Base-by-base conservation (phyloP, 257 asterid species). In the Solanum pimpinellifolium region DNA sequence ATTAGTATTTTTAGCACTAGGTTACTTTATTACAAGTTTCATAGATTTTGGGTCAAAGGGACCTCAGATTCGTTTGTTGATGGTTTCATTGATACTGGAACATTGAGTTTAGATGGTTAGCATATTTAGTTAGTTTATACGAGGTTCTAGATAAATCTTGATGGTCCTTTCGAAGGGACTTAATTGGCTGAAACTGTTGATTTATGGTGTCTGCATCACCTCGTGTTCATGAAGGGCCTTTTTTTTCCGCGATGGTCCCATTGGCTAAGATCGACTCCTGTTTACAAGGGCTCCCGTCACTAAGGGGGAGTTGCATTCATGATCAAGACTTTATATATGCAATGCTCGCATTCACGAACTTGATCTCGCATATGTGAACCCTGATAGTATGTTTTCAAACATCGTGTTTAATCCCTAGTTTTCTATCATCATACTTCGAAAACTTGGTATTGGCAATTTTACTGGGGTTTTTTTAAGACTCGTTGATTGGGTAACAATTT, bases 181-280 rank as follows among this genome's bases (percentile, higher is more conserved):
- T 49, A 49, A 49, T 16, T 15, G 23, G 9, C 33, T 31, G 3
- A 31, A 31, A 16, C 6, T 52, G 23, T 16, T 52, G 23, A 52
- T 52, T 52, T 52, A 21, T 52, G 0, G 4, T 52, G 62, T 52
- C 23, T 52, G 3, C 23, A 52, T 52, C 23, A 52, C 7, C 23
- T 49, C 3, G 0, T 21, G 6, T 49, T 49, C 23, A 16, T 9
- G 60, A 16, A 18, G 4, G 62, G 62, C 62, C 62, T 52, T 16
- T 52, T 4, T 2, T 2, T 16, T 6, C 6, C 4, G 4, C 2
- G 62, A 52, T 16, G 0, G n/a, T 52, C n/a, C 62, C 1, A 0
- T 49, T 49, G 16, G 23, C 23, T 15, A 15, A 49, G 60, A 49
- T 21, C 16, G 4, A 9, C 23, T 49, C 23, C 0, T 49, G 21